Evolutionary conservation across 805 yeast genomes (phyloP).

Genomic region (Ascoidea asiatica): DNA sequence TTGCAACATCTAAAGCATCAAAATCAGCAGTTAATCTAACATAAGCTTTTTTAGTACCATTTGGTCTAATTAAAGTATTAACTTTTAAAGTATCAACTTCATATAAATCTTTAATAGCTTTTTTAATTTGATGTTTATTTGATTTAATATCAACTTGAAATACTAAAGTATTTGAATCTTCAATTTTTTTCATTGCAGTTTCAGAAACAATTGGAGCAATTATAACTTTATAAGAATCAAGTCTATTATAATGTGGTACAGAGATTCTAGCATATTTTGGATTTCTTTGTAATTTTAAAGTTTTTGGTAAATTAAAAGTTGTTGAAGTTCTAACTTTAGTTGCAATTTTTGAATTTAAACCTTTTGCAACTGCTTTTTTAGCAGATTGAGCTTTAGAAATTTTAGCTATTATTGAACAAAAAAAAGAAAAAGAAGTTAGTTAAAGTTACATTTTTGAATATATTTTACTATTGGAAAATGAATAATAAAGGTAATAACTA

Average conservation of each 20-base stretch:
- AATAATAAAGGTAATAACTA: no score
- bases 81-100: conserved; percentile 88
- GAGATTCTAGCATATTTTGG: conserved; percentile 94
- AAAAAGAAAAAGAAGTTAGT: not conserved
- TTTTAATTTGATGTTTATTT: conserved; percentile 97
- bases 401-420: not conserved
- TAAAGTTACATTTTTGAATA: no score
- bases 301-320: conserved; percentile 96
- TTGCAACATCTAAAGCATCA: conserved; percentile 99
- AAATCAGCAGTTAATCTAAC: conserved; percentile 97
- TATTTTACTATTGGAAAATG: no score
- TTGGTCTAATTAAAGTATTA: conserved; percentile 96
- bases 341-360: conserved; percentile 84
- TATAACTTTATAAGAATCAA: conserved; percentile 90
- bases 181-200: conserved; percentile 99
- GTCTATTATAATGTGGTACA: conserved; percentile 95
- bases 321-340: conserved; percentile 89
- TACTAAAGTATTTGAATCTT: conserved; percentile 97
- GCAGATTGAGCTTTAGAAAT: conserved; percentile 82
- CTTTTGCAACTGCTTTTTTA: conserved; percentile 97
- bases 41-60: conserved; percentile 99
- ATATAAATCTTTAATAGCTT: conserved; percentile 96
- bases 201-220: conserved; percentile 94
- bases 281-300: conserved; percentile 82
- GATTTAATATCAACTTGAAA: conserved; percentile 96